Base-by-base conservation (phyloP, 1,284 basidiomycete genomes). In the Athelia sp. region DNA sequence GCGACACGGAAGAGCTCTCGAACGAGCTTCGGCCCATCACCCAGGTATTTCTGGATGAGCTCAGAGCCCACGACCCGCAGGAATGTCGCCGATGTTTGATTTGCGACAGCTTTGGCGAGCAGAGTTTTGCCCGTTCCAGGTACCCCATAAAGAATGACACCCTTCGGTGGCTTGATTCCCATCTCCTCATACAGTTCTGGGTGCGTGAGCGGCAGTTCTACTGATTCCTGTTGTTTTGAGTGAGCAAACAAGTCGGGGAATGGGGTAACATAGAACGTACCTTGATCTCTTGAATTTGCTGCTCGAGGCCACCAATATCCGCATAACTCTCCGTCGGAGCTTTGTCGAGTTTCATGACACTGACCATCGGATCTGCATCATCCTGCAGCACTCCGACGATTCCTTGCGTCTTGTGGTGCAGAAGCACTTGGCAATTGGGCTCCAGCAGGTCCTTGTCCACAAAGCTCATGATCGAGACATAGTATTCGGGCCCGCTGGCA, bases 131-230 rank as follows among this genome's bases (percentile, higher is more conserved):
- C 97, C 13, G 97, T 99, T 57, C 97, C 97, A 1, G 97, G 97
- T 4, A 96, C 95, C 62, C 97, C 97, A 62, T 99, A 99, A 0
- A 99, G 80, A 58, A 99, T 98, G 62, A 99, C 97, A 76, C 97
- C 97, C 69, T 99, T 99, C 31, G 97, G 97, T 34, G 96, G 96
- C 59, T 90, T 89, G 69, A 99, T 98, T 52, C 97, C 97, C 97
- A 99, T 98, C 75, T 99, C 96, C 69, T 99, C 96, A 71, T 99
- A 99, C 36, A 99, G 73, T 65, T 99, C 97, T 9, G 97, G 97
- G 66, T 99, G 97, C 15, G 96, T 99, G 44, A 99, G 78, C 0
- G 97, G 97, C 45, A 99, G 78, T 68, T 99, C 97, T 52, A 99
- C 96, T 21, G 96, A 93, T 86, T 99, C 96, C 87, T 93, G 55